Evolutionary conservation across 768 basidiomycete species (phyloP).

Genomic region (Cantharellus anzutake): DNA sequence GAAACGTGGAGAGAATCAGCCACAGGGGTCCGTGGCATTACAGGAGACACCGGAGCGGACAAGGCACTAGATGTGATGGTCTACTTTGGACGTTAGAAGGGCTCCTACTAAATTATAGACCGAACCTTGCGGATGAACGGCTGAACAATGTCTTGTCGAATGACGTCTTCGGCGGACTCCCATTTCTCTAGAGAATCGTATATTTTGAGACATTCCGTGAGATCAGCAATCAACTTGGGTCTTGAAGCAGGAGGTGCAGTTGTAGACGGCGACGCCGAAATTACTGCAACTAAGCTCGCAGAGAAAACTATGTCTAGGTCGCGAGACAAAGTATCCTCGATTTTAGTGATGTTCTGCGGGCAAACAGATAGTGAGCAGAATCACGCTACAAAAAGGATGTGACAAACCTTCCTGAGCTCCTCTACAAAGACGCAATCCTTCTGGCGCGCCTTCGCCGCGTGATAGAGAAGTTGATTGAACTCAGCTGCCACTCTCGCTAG

Average conservation of each 20-base stretch:
- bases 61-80: constrained; percentile 58
- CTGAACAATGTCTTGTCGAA: constrained; percentile 50
- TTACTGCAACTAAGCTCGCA: constrained; percentile 32
- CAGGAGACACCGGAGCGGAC: constrained; percentile 47
- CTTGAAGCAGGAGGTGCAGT: constrained; percentile 24
- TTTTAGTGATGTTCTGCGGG: constrained; percentile 57
- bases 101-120: not conserved
- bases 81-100: constrained; percentile 20
- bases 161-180: constrained; percentile 76
- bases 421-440: constrained; percentile 67
- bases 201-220: constrained; percentile 60
- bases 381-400: constrained; percentile 9
- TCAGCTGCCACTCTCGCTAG: constrained; percentile 72
- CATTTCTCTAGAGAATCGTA: constrained; percentile 68
- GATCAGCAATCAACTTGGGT: constrained; percentile 39
- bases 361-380: constrained; percentile 14
- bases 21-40: constrained; percentile 52
- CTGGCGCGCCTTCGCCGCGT: constrained; percentile 57
- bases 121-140: constrained; percentile 59
- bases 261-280: not conserved
- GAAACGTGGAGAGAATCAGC: constrained; percentile 17
- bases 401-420: constrained; percentile 65
- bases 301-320: constrained; percentile 76
- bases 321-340: constrained; percentile 66
- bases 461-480: constrained; percentile 84